Evolutionary conservation across 441 rosid species (phyloP), one percentile per base, ranked within the genome.

Genomic region (Macaranga tanarius): DNA sequence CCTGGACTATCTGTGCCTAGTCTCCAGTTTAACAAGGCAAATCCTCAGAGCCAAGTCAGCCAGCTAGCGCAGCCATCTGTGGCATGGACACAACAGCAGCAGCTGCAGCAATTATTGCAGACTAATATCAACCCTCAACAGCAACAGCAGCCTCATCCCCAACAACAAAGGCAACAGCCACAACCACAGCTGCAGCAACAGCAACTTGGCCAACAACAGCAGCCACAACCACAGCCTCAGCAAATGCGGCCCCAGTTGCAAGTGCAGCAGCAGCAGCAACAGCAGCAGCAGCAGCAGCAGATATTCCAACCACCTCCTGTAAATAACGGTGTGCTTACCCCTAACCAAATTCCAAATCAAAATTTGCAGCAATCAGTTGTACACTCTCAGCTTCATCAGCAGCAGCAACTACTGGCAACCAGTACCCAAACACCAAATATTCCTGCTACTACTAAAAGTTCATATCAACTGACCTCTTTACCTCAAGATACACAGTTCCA

Each of bases 81-180:
- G 73, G 74, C 86, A 25, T 88, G 92, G 95, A 76, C 87, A 75
- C 99, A 90, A 73, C 96, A 91, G 76, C 97, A 92, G 74, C 97
- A 92, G 81, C 92, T 83, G 75, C 94, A 87, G 75, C 92, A 88
- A 38, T 68, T 85, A 76, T 63, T 85, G 72, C 90, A 90, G 80
- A 68, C 79, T 45, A 83, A 89, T 78, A 47, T 82, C 48, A 85
- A 74, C 73, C 60, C 23, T 19, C 59, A 60, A 22, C 81, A 79
- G 23, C 81, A 60, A 47, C 73, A 31, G 7, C 91, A 83, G 78
- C 85, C 73, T 34, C 71, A 54, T 3, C 88, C 73, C 62, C 82
- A 76, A 68, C 87, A 81, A 60, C 87, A 72, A 22, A 84, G 70
- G 38, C 66, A 42, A 20, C 81, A 64, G 20, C 73, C 40, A 19